phyloP scores from a whole-genome alignment of 2,329 filamentous ascomycete species.

The Tolypocladium paradoxum region DNA sequence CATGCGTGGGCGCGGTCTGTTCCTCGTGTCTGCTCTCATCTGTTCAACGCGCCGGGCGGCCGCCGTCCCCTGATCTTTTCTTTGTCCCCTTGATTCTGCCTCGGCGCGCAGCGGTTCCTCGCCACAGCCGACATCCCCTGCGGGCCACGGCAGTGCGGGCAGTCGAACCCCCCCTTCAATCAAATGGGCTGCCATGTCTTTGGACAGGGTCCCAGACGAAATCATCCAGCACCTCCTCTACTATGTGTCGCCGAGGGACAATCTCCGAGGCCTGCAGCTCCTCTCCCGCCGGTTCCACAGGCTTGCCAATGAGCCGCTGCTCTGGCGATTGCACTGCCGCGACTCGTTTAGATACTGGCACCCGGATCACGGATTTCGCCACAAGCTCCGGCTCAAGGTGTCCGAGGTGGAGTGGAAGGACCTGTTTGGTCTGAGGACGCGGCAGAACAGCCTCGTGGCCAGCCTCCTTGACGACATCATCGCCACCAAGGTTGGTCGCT shows the following conservation, averaged over 20 bases:
- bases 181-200: constrained; percentile 19
- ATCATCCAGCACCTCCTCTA: constrained; percentile 70
- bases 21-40: neutral
- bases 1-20: neutral
- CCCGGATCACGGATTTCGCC: constrained; percentile 45
- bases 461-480: constrained; percentile 58
- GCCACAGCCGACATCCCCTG: neutral
- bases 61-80: neutral
- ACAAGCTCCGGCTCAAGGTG: constrained; percentile 42
- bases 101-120: neutral
- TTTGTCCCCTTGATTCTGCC: neutral
- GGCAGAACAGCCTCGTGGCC: constrained; percentile 39
- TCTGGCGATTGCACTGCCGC: constrained; percentile 73
- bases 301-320: constrained; percentile 58
- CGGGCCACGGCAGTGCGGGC: neutral
- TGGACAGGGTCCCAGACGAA: constrained; percentile 63
- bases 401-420: constrained; percentile 62
- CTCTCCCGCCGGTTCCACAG: constrained; percentile 54
- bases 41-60: neutral
- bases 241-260: constrained; percentile 46
- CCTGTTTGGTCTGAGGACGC: constrained; percentile 48
- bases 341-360: constrained; percentile 67
- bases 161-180: constrained; percentile 1
- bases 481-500: constrained; percentile 55
- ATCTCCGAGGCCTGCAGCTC: constrained; percentile 34